Conservation (phyloP, 2,329 filamentous ascomycete species). For the Chaetoscypha palmicola region DNA sequence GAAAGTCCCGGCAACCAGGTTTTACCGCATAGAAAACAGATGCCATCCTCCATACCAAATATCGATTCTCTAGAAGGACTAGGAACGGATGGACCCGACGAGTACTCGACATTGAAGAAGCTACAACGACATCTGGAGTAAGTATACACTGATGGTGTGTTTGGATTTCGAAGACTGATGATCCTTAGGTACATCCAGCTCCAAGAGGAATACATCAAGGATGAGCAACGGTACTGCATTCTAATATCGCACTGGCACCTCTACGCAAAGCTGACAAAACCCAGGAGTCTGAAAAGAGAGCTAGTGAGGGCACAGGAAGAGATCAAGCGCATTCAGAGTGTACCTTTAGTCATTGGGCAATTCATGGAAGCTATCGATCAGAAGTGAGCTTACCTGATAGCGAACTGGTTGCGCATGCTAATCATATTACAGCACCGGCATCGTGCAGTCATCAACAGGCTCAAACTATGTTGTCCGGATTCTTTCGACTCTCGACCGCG, state of each 20-base stretch:
- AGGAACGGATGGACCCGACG: slow-evolving; percentile 73
- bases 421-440: slow-evolving; percentile 65
- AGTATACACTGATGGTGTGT: slow-evolving; percentile 27
- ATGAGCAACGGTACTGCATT: slow-evolving; percentile 75
- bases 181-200: slow-evolving; percentile 76
- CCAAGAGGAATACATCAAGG: slow-evolving; percentile 99
- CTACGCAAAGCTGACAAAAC: slow-evolving; percentile 14
- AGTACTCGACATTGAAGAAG: slow-evolving; percentile 94
- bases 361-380: slow-evolving; percentile 99
- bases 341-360: slow-evolving; percentile 94
- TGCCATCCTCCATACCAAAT: slow-evolving; percentile 75
- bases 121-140: slow-evolving; percentile 94
- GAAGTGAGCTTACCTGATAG: slow-evolving; percentile 55
- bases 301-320: slow-evolving; percentile 96
- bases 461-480: slow-evolving; percentile 99
- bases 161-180: slow-evolving; percentile 21
- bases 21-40: slow-evolving; percentile 73
- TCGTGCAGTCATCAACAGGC: slow-evolving; percentile 95
- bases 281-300: slow-evolving; percentile 89
- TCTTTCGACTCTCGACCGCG: slow-evolving; percentile 94
- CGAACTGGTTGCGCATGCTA: slow-evolving; percentile 11
- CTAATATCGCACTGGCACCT: background rate
- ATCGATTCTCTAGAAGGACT: slow-evolving; percentile 86
- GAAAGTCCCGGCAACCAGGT: slow-evolving; percentile 71
- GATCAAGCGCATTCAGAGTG: slow-evolving; percentile 98